phyloP scores from a whole-genome alignment of 805 yeast genomes.

The Lachancea kluyveri region DNA sequence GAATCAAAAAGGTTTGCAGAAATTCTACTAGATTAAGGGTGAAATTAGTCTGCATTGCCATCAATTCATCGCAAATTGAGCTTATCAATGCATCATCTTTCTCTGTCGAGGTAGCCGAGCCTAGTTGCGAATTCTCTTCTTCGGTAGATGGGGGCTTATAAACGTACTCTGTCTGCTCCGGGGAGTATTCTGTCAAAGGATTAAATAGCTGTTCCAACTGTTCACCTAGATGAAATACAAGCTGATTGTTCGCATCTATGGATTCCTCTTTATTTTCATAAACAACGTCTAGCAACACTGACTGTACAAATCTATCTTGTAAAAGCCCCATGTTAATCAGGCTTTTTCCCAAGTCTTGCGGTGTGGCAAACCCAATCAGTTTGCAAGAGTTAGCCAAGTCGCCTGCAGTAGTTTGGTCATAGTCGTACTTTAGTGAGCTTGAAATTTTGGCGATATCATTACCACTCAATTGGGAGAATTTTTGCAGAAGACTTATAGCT shows the following conservation, averaged over 20 bases:
- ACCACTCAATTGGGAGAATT: constrained; percentile 51
- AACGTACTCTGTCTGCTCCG: constrained; percentile 71
- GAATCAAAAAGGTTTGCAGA: constrained; percentile 72
- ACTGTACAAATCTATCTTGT: constrained; percentile 41
- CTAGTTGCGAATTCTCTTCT: constrained; percentile 6
- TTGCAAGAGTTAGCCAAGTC: constrained; percentile 61
- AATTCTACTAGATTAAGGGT: constrained; percentile 68
- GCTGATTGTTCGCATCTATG: constrained; percentile 62
- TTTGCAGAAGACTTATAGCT: constrained; percentile 66
- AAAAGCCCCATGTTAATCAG: constrained; percentile 54
- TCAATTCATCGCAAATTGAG: constrained; percentile 59
- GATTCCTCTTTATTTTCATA: constrained; percentile 49
- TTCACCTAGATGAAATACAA: constrained; percentile 74
- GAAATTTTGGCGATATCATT: constrained; percentile 11
- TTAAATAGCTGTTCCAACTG: constrained; percentile 87
- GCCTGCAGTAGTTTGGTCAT: constrained; percentile 88
- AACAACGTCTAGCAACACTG: constrained; percentile 66
- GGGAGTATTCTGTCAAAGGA: constrained; percentile 85
- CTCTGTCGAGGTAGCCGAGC: constrained; percentile 9
- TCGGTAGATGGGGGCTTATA: constrained; percentile 53
- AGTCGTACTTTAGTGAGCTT: constrained; percentile 29
- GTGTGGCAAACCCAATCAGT: constrained; percentile 41
- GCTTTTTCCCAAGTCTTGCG: constrained; percentile 50
- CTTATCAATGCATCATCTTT: constrained; percentile 36
- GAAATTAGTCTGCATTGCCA: constrained; percentile 66